Conservation (phyloP, 768 basidiomycete species). For the Boletus barrowsii region DNA sequence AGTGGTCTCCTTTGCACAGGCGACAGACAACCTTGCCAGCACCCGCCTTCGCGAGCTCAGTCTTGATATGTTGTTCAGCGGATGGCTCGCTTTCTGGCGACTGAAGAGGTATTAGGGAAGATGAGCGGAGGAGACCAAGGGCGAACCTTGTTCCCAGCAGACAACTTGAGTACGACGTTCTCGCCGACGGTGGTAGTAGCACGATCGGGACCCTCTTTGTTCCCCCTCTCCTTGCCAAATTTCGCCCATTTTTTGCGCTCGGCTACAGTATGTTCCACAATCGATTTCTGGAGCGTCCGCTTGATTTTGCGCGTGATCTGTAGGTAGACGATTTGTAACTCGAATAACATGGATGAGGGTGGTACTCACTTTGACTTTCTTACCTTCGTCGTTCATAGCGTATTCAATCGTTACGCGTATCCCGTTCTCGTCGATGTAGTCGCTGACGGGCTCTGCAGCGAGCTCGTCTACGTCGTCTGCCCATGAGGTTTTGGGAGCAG, state of each 20-base stretch:
- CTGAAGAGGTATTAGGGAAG: conserved; percentile 32
- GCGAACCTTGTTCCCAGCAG: conserved; percentile 58
- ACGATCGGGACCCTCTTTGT: conserved; percentile 82
- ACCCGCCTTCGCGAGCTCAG: conserved; percentile 65
- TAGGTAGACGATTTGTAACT: not conserved
- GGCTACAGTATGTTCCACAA: conserved; percentile 93
- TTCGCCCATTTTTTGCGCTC: conserved; percentile 92
- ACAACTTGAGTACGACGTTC: conserved; percentile 60
- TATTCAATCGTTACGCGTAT: conserved; percentile 84
- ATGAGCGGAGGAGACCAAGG: not conserved
- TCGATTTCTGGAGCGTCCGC: conserved; percentile 81
- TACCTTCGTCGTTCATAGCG: conserved; percentile 84
- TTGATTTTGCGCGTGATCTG: conserved; percentile 86
- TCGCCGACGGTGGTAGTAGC: conserved; percentile 93
- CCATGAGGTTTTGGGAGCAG: conserved; percentile 68
- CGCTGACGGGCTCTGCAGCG: conserved; percentile 50
- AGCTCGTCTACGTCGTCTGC: conserved; percentile 84
- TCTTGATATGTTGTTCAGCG: conserved; percentile 64
- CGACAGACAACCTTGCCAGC: conserved; percentile 90
- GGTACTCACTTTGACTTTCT: conserved; percentile 79
- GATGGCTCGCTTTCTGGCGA: conserved; percentile 63
- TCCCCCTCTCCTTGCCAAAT: conserved; percentile 90
- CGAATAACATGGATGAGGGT: not conserved
- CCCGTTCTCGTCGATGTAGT: conserved; percentile 82
- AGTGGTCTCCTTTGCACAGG: conserved; percentile 95